Evolutionary conservation across 1,284 basidiomycete species (phyloP).

Genomic region (Leccinum pallidistipes): DNA sequence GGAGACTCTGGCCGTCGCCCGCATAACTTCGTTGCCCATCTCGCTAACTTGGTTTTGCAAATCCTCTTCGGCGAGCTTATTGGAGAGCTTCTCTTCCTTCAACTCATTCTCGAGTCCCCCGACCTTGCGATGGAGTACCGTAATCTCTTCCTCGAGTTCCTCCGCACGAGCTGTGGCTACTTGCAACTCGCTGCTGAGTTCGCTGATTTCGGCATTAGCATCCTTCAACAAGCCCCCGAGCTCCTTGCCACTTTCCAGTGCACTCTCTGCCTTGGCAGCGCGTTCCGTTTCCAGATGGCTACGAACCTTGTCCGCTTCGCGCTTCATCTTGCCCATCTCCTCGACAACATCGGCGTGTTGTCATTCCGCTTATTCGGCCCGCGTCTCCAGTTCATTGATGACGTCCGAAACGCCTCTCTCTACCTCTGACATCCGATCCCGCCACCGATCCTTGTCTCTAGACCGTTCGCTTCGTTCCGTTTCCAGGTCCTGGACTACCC

Average conservation of each 20-base stretch:
- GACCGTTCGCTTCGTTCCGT: constrained; percentile 55
- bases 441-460: constrained; percentile 66
- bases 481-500: constrained; percentile 42
- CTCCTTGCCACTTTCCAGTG: constrained; percentile 59
- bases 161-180: constrained; percentile 52
- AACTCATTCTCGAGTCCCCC: constrained; percentile 55
- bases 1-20: constrained; percentile 27
- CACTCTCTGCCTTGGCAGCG: constrained; percentile 58
- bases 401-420: constrained; percentile 66
- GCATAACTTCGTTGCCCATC: constrained; percentile 32
- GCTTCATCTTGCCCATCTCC: constrained; percentile 40
- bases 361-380: constrained; percentile 51
- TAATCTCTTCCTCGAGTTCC: constrained; percentile 24
- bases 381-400: constrained; percentile 61
- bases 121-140: constrained; percentile 47
- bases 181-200: constrained; percentile 54
- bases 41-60: constrained; percentile 33
- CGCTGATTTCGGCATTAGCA: constrained; percentile 57
- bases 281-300: constrained; percentile 49
- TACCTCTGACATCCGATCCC: constrained; percentile 65
- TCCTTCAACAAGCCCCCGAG: constrained; percentile 63
- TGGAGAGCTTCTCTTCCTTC: constrained; percentile 48
- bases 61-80: constrained; percentile 35
- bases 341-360: constrained; percentile 41
- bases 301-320: constrained; percentile 48